phyloP scores from a whole-genome alignment of 2,329 filamentous ascomycete species.

The Fusarium graminum region DNA sequence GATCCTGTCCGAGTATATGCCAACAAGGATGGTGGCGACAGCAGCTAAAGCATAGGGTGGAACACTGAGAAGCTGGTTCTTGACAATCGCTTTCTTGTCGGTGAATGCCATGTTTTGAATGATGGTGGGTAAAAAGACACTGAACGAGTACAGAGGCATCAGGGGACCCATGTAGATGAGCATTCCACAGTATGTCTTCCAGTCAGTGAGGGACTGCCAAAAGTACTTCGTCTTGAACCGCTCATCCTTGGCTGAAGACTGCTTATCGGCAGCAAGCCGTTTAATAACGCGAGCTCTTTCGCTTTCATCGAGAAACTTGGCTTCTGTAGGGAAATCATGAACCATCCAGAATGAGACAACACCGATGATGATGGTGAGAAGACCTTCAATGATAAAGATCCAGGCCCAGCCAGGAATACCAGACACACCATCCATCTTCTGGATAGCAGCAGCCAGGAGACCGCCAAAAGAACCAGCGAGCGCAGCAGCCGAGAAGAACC shows the following conservation, averaged over 20 bases:
- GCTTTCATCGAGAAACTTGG: conserved; percentile 75
- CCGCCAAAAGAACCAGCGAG: conserved; percentile 83
- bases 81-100: conserved; percentile 51
- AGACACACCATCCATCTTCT: conserved; percentile 74
- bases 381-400: conserved; percentile 79
- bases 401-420: conserved; percentile 70
- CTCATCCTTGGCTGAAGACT: conserved; percentile 80
- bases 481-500: conserved; percentile 87
- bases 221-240: conserved; percentile 80
- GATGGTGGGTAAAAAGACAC: conserved; percentile 83
- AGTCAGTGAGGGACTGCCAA: conserved; percentile 79
- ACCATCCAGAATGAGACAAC: conserved; percentile 81
- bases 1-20: conserved; percentile 82
- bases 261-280: conserved; percentile 77
- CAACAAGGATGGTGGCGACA: conserved; percentile 54
- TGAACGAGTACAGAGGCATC: conserved; percentile 80
- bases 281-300: conserved; percentile 80
- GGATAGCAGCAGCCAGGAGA: conserved; percentile 78
- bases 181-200: conserved; percentile 84
- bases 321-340: conserved; percentile 84
- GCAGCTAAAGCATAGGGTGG: conserved; percentile 58
- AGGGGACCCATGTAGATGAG: conserved; percentile 83
- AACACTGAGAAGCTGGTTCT: conserved; percentile 62
- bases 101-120: conserved; percentile 67
- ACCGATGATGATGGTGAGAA: conserved; percentile 77